Evolutionary conservation across 2,329 filamentous ascomycete species (phyloP), one percentile per base, ranked within the genome.

Genomic region (Diaporthe humulicola): DNA sequence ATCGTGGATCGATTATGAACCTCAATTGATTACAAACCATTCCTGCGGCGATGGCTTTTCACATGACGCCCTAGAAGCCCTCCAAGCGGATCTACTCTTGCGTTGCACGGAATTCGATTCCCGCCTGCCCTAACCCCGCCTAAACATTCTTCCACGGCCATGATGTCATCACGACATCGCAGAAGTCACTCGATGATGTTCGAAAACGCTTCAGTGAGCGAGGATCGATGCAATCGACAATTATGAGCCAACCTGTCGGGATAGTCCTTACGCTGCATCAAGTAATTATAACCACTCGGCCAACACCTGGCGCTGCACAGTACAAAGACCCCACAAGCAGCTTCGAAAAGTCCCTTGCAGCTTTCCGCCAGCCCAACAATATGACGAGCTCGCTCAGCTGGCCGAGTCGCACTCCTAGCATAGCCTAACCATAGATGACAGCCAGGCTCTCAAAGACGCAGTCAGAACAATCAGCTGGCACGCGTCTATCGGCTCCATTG

Each of bases 341-440:
- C 25, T 54, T 28, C 57, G n/a, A 28, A 1, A 73, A 67, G 71
- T 79, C 81, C 1, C 76, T 85, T 57, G 83, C 83, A 56, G 77
- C 79, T 28, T 82, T 85, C 76, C 83, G 84, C 73, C 79, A 76
- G 45, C 79, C 10, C 78, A 81, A 3, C 79, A 80, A 38, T 79
- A 82, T 84, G 84, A 87, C 22, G 90, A 92, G 74, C 86, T 92
- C 22, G 82, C 82, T 57, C 83, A 84, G 67, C 86, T 92, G 4
- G 90, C 90, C 25, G 88, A 91, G 76, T 82, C 90, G 77, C 90
- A 92, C 80, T 80, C 91, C 73, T 84, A 91, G 77, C 86, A 91
- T 75, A 90, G 92, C 76, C 79, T 85, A 7, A 76, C 79, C n/a
- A 83, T 88, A 66, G 85, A 86, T 36, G 92, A 94, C 79, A 90